These are phyloP conservation scores for Colletotrichum plurivorum DNA, from an alignment of 2,329 filamentous ascomycete genomes.

Conservation along the genomic window DNA sequence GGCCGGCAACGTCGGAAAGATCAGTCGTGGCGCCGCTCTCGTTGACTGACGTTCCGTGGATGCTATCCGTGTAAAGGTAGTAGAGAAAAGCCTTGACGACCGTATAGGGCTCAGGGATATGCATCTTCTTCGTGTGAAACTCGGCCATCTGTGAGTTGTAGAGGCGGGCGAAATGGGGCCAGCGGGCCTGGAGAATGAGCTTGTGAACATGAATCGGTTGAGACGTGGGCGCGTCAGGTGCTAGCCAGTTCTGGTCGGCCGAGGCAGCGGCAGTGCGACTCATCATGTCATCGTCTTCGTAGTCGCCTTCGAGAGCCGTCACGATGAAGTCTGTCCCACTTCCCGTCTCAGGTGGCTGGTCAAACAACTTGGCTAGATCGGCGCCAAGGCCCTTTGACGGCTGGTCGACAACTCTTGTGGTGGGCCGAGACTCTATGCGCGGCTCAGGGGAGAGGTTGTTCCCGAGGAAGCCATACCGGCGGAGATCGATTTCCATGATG, in stretches of 20 bases:
- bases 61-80: conserved; percentile 97
- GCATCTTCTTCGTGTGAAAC: conserved; percentile 97
- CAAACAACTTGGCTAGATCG: conserved; percentile 89
- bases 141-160: conserved; percentile 97
- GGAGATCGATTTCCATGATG: conserved; percentile 92
- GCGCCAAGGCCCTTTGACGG: conserved; percentile 81
- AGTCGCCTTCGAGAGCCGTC: conserved; percentile 87
- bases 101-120: conserved; percentile 95
- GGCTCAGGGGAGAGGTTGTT: conserved; percentile 77
- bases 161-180: conserved; percentile 95
- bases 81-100: conserved; percentile 96
- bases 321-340: conserved; percentile 93
- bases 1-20: conserved; percentile 89
- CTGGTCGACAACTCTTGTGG: conserved; percentile 64
- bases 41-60: conserved; percentile 68
- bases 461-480: conserved; percentile 90
- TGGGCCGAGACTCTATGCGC: conserved; percentile 63
- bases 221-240: conserved; percentile 76
- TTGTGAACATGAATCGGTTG: conserved; percentile 94
- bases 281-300: conserved; percentile 76
- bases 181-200: conserved; percentile 92
- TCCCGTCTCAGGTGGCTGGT: conserved; percentile 85
- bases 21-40: conserved; percentile 80
- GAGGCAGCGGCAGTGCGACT: conserved; percentile 60
- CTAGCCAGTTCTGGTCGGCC: conserved; percentile 69